Conservation (phyloP, 2,329 filamentous ascomycete genomes). For the Paraphoma chrysanthemicola region DNA sequence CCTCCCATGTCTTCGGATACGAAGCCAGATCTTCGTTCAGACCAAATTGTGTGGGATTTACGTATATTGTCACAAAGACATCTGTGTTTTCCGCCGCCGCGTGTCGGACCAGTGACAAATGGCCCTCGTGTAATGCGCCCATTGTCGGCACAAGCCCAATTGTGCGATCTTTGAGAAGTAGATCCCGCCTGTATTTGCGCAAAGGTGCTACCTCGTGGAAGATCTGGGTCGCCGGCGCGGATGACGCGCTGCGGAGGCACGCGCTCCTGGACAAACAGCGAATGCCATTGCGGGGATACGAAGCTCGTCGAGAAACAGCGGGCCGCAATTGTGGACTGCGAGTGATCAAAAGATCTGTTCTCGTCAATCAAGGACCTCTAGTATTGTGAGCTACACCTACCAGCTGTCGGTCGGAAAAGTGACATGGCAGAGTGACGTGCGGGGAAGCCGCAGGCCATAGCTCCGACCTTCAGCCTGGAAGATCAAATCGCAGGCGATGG, state of each 20-base stretch:
- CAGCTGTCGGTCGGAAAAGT: constrained; percentile 22
- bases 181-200: constrained; percentile 71
- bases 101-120: constrained; percentile 82
- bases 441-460: constrained; percentile 24
- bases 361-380: constrained; percentile 10
- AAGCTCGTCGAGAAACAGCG: constrained; percentile 1
- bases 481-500: background rate
- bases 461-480: constrained; percentile 3
- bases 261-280: constrained; percentile 29
- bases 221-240: constrained; percentile 62
- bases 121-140: constrained; percentile 94
- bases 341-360: constrained; percentile 15
- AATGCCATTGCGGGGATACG: constrained; percentile 9
- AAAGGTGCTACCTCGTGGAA: constrained; percentile 78
- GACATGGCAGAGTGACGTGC: constrained; percentile 34
- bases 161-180: constrained; percentile 70
- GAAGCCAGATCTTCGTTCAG: constrained; percentile 83
- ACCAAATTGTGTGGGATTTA: constrained; percentile 97
- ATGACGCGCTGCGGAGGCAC: constrained; percentile 22
- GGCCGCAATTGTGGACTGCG: constrained; percentile 5
- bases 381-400: constrained; percentile 13
- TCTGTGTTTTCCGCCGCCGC: constrained; percentile 85
- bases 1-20: constrained; percentile 89
- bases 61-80: constrained; percentile 90
- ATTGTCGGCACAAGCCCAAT: constrained; percentile 95